Base-by-base conservation (phyloP, 2,329 filamentous ascomycete genomes). In the Zopfia rhizophila region DNA sequence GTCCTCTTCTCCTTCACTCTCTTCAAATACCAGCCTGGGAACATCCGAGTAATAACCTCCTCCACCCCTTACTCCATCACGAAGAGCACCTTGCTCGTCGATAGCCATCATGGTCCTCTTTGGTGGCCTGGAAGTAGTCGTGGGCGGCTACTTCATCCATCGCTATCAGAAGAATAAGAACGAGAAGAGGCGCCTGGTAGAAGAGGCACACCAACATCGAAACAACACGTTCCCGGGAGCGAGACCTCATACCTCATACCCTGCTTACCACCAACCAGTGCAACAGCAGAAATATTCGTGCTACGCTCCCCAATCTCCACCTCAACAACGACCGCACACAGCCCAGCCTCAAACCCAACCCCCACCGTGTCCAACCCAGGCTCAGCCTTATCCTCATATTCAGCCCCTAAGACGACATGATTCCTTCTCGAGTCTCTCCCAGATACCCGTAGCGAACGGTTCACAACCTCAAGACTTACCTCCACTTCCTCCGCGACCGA, bases 51-150 rank as follows among this genome's bases (percentile, higher is more conserved):
- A n/a, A n/a, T n/a, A n/a, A n/a, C n/a, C n/a, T n/a, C n/a, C n/a
- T n/a, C n/a, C n/a, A n/a, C n/a, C n/a, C n/a, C n/a, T n/a, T n/a
- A n/a, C n/a, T n/a, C n/a, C n/a, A n/a, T n/a, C n/a, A n/a, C n/a
- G n/a, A n/a, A n/a, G n/a, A n/a, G n/a, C n/a, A n/a, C n/a, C n/a
- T n/a, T n/a, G n/a, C n/a, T n/a, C n/a, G n/a, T 10, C 16, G 14
- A 19, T 28, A 55, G 49, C 61, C 59, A 63, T 49, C 55, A 72
- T 72, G 68, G 59, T 64, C 33, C 59, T 72, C 39, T 60, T 72
- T 22, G 69, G 68, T n/a, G 69, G 69, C n/a, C 61, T 72, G 1
- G 69, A 72, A 42, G 42, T 72, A 18, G 60, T 71, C 36, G 64
- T 65, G 21, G 69, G 65, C 28, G 68, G 66, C 21, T 67, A 67